phyloP scores from a whole-genome alignment of 2,329 filamentous ascomycete species.

The Rutstroemia sp. region DNA sequence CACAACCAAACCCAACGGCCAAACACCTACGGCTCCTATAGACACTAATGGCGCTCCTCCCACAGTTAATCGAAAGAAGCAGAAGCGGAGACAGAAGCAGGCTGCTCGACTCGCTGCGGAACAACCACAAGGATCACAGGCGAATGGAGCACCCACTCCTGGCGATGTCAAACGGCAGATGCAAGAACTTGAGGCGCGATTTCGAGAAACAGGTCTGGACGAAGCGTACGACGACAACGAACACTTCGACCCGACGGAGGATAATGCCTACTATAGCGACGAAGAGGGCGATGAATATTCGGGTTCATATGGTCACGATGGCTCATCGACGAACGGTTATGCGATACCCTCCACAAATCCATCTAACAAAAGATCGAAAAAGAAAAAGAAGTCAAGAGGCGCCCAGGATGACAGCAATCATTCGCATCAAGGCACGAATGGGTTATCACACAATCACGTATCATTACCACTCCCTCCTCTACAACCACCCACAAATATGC shows the following conservation, averaged over 20 bases:
- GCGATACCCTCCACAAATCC: slow-evolving; percentile 19
- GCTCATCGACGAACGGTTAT: slow-evolving; percentile 28
- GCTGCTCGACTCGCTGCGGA: slow-evolving; percentile 29
- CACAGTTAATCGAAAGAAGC: slow-evolving; percentile 83
- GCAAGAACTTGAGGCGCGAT: slow-evolving; percentile 24
- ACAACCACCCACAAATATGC: slow-evolving; percentile 32
- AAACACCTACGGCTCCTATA: slow-evolving; percentile 21
- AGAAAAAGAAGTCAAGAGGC: slow-evolving; percentile 33
- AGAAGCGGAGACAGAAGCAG: slow-evolving; percentile 80
- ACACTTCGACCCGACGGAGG: slow-evolving; percentile 39
- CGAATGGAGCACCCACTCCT: slow-evolving; percentile 18
- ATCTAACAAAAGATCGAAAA: slow-evolving; percentile 32
- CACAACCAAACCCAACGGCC: slow-evolving; percentile 27
- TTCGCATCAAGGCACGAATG: slow-evolving; percentile 19
- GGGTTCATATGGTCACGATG: slow-evolving; percentile 28
- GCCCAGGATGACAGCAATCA: slow-evolving; percentile 20
- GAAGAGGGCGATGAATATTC: slow-evolving; percentile 37
- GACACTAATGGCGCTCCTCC: slow-evolving; percentile 33
- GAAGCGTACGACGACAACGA: slow-evolving; percentile 26
- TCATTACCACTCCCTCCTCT: slow-evolving; percentile 31
- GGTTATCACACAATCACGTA: slow-evolving; percentile 23
- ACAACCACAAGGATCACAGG: slow-evolving; percentile 16
- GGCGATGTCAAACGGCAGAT: slow-evolving; percentile 20
- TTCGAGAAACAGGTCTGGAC: slow-evolving; percentile 24
- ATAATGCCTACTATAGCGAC: slow-evolving; percentile 50